Conservation (phyloP, 2,329 filamentous ascomycete species). For the Cercospora berteroae region DNA sequence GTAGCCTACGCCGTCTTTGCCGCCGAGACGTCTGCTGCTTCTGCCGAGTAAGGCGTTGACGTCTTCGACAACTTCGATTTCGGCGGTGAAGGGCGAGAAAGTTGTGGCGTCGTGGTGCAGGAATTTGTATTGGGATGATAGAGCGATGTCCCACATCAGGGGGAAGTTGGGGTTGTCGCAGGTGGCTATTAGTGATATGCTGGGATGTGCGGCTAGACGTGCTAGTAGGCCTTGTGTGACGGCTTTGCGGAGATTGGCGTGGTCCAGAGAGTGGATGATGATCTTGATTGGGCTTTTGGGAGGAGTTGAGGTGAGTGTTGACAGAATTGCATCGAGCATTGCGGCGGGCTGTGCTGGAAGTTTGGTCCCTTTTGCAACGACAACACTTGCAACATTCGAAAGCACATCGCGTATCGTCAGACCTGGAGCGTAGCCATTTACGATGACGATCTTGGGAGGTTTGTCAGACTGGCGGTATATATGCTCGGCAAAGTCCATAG, state of each 20-base stretch:
- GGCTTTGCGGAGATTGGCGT: conserved; percentile 68
- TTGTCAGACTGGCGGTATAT: conserved; percentile 52
- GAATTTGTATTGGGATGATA: conserved; percentile 81
- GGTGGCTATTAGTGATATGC: conserved; percentile 72
- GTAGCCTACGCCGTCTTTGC: conserved; percentile 87
- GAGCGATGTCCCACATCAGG: conserved; percentile 82
- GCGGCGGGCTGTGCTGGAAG: conserved; percentile 64
- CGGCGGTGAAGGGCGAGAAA: conserved; percentile 69
- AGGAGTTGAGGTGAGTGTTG: conserved; percentile 55
- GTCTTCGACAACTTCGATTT: conserved; percentile 83
- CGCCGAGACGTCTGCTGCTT: conserved; percentile 74
- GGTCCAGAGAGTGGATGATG: conserved; percentile 80
- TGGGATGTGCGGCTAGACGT: conserved; percentile 70
- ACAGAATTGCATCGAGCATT: conserved; percentile 65
- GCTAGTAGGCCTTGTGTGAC: conserved; percentile 70
- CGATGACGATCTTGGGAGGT: conserved; percentile 67
- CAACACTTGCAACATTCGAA: conserved; percentile 63
- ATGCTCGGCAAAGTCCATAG: conserved; percentile 72
- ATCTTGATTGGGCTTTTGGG: conserved; percentile 35
- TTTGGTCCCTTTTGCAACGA: conserved; percentile 53
- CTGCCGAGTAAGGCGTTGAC: conserved; percentile 84
- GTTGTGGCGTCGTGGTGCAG: conserved; percentile 94
- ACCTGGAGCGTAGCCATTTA: conserved; percentile 78
- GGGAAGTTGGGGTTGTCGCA: conserved; percentile 86
- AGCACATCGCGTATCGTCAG: conserved; percentile 68